Conservation (phyloP, 495 filamentous ascomycete genomes). For the Aspergillus steynii region DNA sequence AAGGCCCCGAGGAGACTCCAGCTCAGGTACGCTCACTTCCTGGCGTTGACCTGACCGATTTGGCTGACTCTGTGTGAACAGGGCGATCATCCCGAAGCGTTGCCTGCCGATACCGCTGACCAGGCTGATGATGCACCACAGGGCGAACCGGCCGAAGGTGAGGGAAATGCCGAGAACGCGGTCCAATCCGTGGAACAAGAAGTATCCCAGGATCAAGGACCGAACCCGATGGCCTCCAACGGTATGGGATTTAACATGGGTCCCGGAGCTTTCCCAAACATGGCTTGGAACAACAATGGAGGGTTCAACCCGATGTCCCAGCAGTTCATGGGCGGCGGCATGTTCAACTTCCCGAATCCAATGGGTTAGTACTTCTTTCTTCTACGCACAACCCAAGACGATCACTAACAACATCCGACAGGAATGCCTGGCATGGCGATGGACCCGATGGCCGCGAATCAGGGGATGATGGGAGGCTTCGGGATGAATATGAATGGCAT, state of each 20-base stretch:
- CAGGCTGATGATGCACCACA: constrained; percentile 15
- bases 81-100: constrained; percentile 12
- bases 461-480: constrained; percentile 86
- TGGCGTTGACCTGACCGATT: background rate
- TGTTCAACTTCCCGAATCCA: constrained; percentile 65
- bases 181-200: constrained; percentile 27
- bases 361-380: constrained; percentile 69
- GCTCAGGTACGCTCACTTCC: constrained; percentile 16
- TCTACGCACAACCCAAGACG: background rate
- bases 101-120: constrained; percentile 6
- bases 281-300: constrained; percentile 64
- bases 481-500: constrained; percentile 92
- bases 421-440: constrained; percentile 81
- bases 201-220: constrained; percentile 14
- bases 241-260: constrained; percentile 29
- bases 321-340: constrained; percentile 70
- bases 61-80: constrained; percentile 6
- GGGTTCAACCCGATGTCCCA: constrained; percentile 71
- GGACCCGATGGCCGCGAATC: constrained; percentile 84
- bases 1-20: constrained; percentile 21
- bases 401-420: constrained; percentile 29
- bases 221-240: constrained; percentile 25
- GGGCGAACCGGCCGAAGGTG: constrained; percentile 18
- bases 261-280: constrained; percentile 56
- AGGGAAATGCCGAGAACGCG: constrained; percentile 19